Evolutionary conservation across 306 rosid genomes (phyloP), one percentile per base, ranked within the genome.

Genomic region (Dryas alaskensis): DNA sequence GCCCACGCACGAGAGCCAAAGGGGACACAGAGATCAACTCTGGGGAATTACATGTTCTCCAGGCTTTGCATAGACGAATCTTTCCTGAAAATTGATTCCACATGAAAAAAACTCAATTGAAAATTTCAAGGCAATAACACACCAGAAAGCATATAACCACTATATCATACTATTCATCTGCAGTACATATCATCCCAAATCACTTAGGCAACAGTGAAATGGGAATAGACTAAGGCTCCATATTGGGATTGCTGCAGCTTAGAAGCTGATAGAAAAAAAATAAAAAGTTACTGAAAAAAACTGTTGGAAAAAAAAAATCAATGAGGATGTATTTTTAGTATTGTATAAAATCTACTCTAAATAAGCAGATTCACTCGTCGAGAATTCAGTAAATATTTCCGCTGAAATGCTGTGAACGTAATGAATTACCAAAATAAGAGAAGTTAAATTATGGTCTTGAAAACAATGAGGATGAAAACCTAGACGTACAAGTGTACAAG

Each of bases 21-120:
- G 98, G 98, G 63, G 95, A 84, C 42, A 90, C 90, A 7, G 87
- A 88, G 71, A 83, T 84, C 87, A 92, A 79, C 90, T 90, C 98
- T 3, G 98, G 97, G 16, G 92, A 84, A 84, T 82, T 83, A 87
- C 84, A 86, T 47, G 97, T 76, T 75, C 86, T 91, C 90, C 91
- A 90, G 16, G 89, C 75, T 76, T 83, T 90, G 85, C 88, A 80
- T 68, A 86, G 17, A 70, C 85, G 91, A 67, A 86, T 69, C 69
- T 84, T 88, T 70, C 95, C 98, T 92, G 92, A 59, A 90, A 52
- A 81, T 63, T 70, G 57, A 70, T 67, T 68, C 40, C 57, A 47
- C n/a, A 60, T 2, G 53, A 75, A 69, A 14, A 48, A 60, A 69
- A 46, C 14, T 76, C 51, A 72, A 37, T 43, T 65, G 78, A 27